These are phyloP conservation scores for Batkoa obscura DNA, from an alignment of 371 early-diverging fungal genomes.

Conservation along the genomic window DNA sequence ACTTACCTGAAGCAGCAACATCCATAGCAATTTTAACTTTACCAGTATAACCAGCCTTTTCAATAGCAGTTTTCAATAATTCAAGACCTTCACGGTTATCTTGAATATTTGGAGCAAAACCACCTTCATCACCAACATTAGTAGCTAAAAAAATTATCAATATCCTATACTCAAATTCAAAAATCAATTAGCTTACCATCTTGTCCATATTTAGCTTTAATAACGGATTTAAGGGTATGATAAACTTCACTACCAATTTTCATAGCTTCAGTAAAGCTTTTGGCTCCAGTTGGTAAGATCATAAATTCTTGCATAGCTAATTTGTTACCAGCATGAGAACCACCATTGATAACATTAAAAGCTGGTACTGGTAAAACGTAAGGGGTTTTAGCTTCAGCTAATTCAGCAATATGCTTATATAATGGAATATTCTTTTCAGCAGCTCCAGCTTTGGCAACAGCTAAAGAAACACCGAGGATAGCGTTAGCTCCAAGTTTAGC, in stretches of 20 bases:
- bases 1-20: conserved; percentile 69
- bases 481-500: conserved; percentile 93
- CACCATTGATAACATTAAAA: conserved; percentile 99
- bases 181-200: conserved; percentile 29
- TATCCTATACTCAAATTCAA: neutral
- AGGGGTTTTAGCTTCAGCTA: conserved; percentile 59
- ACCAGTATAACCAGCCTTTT: conserved; percentile 80
- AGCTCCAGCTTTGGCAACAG: conserved; percentile 91
- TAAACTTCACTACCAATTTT: conserved; percentile 94
- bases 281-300: conserved; percentile 94
- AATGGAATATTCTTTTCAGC: conserved; percentile 77
- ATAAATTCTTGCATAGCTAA: conserved; percentile 99
- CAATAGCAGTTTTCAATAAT: conserved; percentile 75
- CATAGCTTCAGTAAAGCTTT: conserved; percentile 89
- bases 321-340: conserved; percentile 97
- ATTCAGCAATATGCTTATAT: conserved; percentile 76
- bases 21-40: conserved; percentile 97
- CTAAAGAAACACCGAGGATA: conserved; percentile 93
- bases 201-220: conserved; percentile 95
- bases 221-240: conserved; percentile 80
- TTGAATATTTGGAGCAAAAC: conserved; percentile 98
- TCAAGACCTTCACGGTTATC: conserved; percentile 92
- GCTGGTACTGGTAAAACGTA: conserved; percentile 91
- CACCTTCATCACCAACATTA: conserved; percentile 99
- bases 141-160: conserved; percentile 28